Evolutionary conservation across 106 monocot species (phyloP).

Genomic region (Amphibolis antarctica): DNA sequence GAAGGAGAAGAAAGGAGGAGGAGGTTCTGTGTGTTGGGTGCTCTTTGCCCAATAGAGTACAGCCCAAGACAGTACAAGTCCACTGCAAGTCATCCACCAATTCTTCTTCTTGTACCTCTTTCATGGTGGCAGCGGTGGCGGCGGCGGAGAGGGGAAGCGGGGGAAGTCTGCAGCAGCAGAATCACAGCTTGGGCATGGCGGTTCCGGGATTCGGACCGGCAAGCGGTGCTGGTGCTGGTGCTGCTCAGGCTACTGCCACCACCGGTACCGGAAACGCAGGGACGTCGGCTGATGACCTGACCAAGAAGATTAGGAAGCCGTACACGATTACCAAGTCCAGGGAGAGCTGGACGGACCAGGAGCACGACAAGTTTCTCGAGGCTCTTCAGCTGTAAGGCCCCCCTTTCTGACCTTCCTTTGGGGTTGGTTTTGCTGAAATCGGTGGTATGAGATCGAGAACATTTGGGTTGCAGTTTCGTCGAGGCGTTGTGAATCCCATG

Average conservation of each 20-base stretch:
- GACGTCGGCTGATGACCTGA: constrained; percentile 19
- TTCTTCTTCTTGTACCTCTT: neutral
- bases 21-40: too few species aligned
- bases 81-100: neutral
- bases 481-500: too few species aligned
- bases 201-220: constrained; percentile 5
- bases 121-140: neutral
- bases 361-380: constrained; percentile 55
- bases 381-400: constrained; percentile 40
- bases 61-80: too few species aligned
- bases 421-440: neutral
- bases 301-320: constrained; percentile 67
- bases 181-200: constrained; percentile 15
- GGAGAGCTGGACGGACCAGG: constrained; percentile 66
- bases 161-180: neutral
- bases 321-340: constrained; percentile 67
- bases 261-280: neutral
- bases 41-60: too few species aligned
- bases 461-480: neutral
- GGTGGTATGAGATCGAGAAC: neutral
- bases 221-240: constrained; percentile 6
- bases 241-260: constrained; percentile 3
- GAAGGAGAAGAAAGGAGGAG: too few species aligned
- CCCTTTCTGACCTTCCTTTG: neutral
- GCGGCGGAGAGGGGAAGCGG: neutral